Evolutionary conservation across 257 asterid genomes (phyloP).

Genomic region (Nicotiana tabacum): DNA sequence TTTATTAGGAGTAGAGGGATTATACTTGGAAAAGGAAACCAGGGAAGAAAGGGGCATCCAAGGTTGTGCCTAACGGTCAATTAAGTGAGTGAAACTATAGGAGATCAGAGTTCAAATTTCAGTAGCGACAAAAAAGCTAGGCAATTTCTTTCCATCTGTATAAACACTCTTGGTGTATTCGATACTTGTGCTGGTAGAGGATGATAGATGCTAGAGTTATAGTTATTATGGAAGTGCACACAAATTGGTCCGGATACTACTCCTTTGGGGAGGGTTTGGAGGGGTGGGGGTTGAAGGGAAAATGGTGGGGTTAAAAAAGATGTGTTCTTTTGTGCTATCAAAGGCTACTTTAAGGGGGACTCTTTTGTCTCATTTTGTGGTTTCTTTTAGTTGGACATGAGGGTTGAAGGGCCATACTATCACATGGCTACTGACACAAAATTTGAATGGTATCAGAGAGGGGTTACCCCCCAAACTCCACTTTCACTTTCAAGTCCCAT

Average conservation of each 20-base stretch:
- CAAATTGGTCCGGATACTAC: neutral
- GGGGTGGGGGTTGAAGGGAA: neutral
- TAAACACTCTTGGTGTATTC: neutral
- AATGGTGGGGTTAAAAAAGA: constrained; percentile 12
- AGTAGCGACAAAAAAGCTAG: no score
- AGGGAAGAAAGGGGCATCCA: neutral
- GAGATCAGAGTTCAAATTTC: no score
- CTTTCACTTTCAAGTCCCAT: constrained; percentile 27
- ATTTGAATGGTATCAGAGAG: constrained; percentile 24
- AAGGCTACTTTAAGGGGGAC: constrained; percentile 35
- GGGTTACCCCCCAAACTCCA: constrained; percentile 19
- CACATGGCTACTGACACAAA: constrained; percentile 35
- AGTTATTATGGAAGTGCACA: no score
- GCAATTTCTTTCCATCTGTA: neutral
- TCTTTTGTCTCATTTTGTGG: constrained; percentile 40
- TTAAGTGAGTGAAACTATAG: no score
- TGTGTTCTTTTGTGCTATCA: constrained; percentile 29
- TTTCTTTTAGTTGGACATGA: constrained; percentile 42
- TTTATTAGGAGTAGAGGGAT: neutral
- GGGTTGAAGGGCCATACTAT: constrained; percentile 31
- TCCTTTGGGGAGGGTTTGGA: neutral
- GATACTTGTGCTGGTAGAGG: no score
- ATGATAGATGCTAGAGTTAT: no score
- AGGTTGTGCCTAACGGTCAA: no score
- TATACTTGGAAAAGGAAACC: neutral